Conservation (phyloP, 345 rosid species). For the Pelargonium nanum region DNA sequence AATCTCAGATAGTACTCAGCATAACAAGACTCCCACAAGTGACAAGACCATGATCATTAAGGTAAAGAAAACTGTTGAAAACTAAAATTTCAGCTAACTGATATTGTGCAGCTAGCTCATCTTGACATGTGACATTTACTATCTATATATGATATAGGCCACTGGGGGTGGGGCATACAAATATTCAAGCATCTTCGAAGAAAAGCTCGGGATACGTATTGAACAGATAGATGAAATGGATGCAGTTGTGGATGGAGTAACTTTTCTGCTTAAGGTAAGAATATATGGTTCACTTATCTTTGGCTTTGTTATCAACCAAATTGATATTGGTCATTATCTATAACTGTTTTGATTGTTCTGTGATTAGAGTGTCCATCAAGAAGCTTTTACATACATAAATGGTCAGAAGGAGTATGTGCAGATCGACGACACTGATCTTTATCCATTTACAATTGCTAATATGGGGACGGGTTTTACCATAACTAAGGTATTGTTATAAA, state of each 20-base stretch:
- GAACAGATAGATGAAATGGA: constrained; percentile 96
- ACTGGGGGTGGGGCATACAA: constrained; percentile 98
- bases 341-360: no score
- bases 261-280: constrained; percentile 85
- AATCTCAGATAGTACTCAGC: constrained; percentile 60
- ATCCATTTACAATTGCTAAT: constrained; percentile 76
- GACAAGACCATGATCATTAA: constrained; percentile 45
- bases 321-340: no score
- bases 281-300: no score
- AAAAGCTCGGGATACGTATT: constrained; percentile 67
- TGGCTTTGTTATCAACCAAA: no score
- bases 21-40: constrained; percentile 17
- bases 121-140: constrained; percentile 1
- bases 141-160: constrained; percentile 46
- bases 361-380: constrained; percentile 58
- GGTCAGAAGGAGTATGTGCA: constrained; percentile 59
- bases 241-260: constrained; percentile 85
- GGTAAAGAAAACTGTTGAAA: constrained; percentile 29
- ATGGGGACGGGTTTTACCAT: constrained; percentile 92
- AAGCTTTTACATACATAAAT: constrained; percentile 65
- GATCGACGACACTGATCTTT: constrained; percentile 67
- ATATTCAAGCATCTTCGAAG: constrained; percentile 78
- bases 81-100: constrained; percentile 10
- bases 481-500: constrained; percentile 72
- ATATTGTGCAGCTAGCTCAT: neutral